Evolutionary conservation across 768 basidiomycete species (phyloP).

Genomic region (Tephrocybe sp.): DNA sequence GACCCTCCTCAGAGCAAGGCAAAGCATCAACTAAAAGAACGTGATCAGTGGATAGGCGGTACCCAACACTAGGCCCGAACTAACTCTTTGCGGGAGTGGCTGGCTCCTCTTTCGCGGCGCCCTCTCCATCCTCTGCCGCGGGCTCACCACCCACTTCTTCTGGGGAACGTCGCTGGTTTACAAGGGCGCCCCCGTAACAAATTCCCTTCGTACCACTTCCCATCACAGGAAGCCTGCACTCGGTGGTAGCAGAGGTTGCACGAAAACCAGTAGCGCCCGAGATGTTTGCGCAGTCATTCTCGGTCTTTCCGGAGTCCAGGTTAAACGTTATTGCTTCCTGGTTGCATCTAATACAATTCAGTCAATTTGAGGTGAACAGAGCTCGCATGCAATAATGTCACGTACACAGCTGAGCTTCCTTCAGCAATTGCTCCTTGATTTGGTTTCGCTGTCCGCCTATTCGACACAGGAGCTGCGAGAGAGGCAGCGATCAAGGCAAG

Average conservation of each 20-base stretch:
- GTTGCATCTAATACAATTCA: constrained; percentile 4
- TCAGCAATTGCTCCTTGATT: neutral
- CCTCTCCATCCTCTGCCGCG: neutral
- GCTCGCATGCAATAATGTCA: neutral
- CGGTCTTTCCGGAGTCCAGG: neutral
- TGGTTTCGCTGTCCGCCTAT: neutral
- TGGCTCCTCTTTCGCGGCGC: no score
- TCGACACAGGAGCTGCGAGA: constrained; percentile 3
- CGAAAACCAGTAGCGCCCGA: neutral
- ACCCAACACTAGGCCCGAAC: no score
- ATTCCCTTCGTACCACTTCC: constrained; percentile 1
- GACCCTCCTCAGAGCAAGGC: neutral
- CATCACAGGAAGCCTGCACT: neutral
- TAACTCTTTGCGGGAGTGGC: no score
- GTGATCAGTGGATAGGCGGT: no score
- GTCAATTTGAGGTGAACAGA: no score
- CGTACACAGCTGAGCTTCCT: constrained; percentile 1
- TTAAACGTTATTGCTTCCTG: neutral
- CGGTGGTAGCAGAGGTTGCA: neutral
- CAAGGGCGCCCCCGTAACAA: constrained; percentile 1
- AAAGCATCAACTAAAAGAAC: no score
- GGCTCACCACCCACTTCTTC: neutral
- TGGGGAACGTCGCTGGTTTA: neutral
- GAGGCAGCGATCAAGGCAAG: neutral
- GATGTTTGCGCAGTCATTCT: neutral